These are phyloP conservation scores for Coprinellus micaceus DNA, from an alignment of 768 basidiomycete genomes.

Conservation along the genomic window DNA sequence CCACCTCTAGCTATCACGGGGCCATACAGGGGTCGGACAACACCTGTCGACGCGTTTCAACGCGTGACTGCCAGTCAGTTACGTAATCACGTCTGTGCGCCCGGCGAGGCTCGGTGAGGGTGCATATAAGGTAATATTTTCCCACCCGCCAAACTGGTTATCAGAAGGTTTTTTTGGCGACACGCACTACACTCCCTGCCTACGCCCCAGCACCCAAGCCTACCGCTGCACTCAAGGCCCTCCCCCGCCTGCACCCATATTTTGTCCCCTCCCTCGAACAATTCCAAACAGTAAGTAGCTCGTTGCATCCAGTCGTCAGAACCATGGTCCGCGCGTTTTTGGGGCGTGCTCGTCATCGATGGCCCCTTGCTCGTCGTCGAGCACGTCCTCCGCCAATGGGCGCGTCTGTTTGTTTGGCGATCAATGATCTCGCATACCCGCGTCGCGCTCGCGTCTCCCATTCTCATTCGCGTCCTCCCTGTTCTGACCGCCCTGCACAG, in stretches of 20 bases:
- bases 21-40: no score
- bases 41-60: no score
- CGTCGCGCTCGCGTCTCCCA: conserved; percentile 1
- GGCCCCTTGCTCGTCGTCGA: conserved; percentile 3
- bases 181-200: neutral
- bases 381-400: neutral
- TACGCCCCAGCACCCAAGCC: neutral
- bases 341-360: conserved; percentile 5
- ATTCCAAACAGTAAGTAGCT: conserved; percentile 1
- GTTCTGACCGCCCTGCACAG: conserved; percentile 26
- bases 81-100: no score
- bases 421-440: neutral
- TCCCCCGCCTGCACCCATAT: neutral
- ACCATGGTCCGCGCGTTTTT: conserved; percentile 3
- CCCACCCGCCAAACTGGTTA: neutral
- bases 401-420: conserved; percentile 7
- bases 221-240: neutral
- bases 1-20: no score
- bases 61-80: no score
- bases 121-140: neutral
- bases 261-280: neutral
- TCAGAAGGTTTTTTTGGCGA: neutral
- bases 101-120: neutral
- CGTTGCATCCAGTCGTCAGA: neutral
- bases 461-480: neutral